Base-by-base conservation (phyloP, 345 rosid species). In the Brassica juncea region DNA sequence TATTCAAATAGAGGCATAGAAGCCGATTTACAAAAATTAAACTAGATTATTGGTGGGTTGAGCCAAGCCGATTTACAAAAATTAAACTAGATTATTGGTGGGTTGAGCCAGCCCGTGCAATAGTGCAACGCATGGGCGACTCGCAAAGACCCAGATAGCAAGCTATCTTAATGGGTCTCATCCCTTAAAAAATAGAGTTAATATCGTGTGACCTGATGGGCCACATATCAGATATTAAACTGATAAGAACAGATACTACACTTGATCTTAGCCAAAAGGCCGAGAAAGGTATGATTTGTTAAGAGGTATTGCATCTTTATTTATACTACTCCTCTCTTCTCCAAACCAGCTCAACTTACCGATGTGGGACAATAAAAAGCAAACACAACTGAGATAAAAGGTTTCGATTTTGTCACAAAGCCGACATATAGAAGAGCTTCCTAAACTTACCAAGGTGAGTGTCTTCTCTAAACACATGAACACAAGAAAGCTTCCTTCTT, bases 231-330 rank as follows among this genome's bases (percentile, higher is more conserved):
- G 87, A 87, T 87, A 87, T 87, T 85, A 87, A 85, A 85, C 85
- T 83, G 86, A 85, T 85, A 87, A 87, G 86, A 87, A 87, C 88
- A 87, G 84, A 85, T 85, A 87, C 86, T 85, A 87, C 88, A 85
- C 85, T 87, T 85, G 88, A 85, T 87, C 89, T 87, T 85, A 87
- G 88, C 88, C 88, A 87, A 87, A 87, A 87, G 88, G 88, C 88
- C 87, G 88, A 85, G 90, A 87, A 85, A 85, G 87, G 86, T 82
- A 83, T 86, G 85, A 72, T 7, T 54, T 54, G 59, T 6, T 15
- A 4, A 0, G 63, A 9, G 0, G 5, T 6, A 0, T 55, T 9
- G 52, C 68, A 7, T 2, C 39, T 6, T 59, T 37, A 37, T 72
- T 58, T 67, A 75, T 57, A 60, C 16, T 4, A 47, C 12, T 47